Evolutionary conservation across 164 flowering plant species (phyloP).

Genomic region (Tinospora cordifolia): DNA sequence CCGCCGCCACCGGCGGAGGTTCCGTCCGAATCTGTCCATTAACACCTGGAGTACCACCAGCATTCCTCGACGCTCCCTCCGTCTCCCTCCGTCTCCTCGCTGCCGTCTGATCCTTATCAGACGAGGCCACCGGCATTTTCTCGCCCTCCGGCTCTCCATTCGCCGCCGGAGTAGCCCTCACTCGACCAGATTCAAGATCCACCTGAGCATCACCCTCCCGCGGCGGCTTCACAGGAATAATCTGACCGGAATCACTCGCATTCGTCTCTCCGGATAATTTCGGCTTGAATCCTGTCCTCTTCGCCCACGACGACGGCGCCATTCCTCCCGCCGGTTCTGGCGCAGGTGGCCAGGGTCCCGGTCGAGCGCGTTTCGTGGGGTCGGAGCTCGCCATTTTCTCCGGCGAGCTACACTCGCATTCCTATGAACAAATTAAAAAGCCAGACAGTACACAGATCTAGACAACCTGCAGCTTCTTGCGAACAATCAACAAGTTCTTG

Average conservation of each 20-base stretch:
- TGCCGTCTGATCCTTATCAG: constrained; percentile 35
- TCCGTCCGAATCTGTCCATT: constrained; percentile 34
- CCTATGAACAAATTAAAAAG: background rate
- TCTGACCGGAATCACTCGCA: constrained; percentile 62
- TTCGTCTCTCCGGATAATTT: constrained; percentile 87
- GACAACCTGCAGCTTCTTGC: background rate
- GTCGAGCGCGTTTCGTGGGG: constrained; percentile 49
- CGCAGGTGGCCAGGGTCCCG: constrained; percentile 66
- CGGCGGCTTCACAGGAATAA: constrained; percentile 8
- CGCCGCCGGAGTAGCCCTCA: constrained; percentile 16
- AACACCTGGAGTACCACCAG: constrained; percentile 11
- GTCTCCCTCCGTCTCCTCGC: constrained; percentile 58
- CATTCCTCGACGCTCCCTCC: constrained; percentile 33
- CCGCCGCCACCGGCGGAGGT: constrained; percentile 7
- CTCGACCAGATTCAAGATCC: constrained; percentile 77
- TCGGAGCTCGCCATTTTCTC: constrained; percentile 54
- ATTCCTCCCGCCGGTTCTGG: constrained; percentile 15
- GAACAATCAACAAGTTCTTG: background rate
- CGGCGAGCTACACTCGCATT: constrained; percentile 14
- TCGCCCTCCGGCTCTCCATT: constrained; percentile 37
- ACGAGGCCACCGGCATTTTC: constrained; percentile 13
- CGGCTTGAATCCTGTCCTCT: constrained; percentile 71
- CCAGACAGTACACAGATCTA: background rate
- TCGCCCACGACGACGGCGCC: constrained; percentile 82
- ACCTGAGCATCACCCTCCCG: constrained; percentile 15